Conservation (phyloP, 2,329 filamentous ascomycete species). For the Xylariaceae sp. region DNA sequence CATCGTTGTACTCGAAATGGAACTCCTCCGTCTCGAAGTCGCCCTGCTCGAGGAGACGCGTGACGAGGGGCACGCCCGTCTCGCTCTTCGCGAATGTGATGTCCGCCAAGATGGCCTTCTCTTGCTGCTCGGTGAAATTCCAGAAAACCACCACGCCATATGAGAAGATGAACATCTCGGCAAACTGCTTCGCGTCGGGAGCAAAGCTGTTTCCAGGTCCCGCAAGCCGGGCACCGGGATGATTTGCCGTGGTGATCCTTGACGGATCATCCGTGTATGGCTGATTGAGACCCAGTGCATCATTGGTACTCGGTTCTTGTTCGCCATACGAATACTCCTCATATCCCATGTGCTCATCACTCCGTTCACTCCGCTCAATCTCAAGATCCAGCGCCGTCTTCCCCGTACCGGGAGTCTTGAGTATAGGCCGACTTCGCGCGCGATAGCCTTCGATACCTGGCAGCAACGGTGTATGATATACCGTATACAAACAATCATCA, state of each 20-base stretch:
- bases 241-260: conserved; percentile 1
- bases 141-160: conserved; percentile 98
- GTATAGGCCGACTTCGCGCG: conserved; percentile 79
- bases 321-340: conserved; percentile 63
- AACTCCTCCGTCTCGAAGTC: conserved; percentile 98
- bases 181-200: conserved; percentile 71
- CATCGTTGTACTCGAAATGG: conserved; percentile 91
- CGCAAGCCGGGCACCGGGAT: conserved; percentile 7
- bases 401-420: conserved; percentile 84
- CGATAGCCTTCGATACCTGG: conserved; percentile 83
- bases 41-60: conserved; percentile 73
- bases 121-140: conserved; percentile 95
- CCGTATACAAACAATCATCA: conserved; percentile 93
- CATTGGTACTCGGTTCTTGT: conserved; percentile 28
- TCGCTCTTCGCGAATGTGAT: conserved; percentile 78
- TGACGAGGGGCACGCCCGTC: conserved; percentile 61
- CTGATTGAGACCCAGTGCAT: conserved; percentile 24
- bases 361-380: conserved; percentile 85
- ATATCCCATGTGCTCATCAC: conserved; percentile 87
- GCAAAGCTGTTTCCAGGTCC: conserved; percentile 56
- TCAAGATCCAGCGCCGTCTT: conserved; percentile 91
- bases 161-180: conserved; percentile 94
- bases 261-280: conserved; percentile 15
- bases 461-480: conserved; percentile 86
- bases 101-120: conserved; percentile 94